Percentiles rank a stretch among this genome's conserved stretches.
phyloP scores from a whole-genome alignment of 768 basidiomycete species.

The Kwoniella botswanensis region DNA sequence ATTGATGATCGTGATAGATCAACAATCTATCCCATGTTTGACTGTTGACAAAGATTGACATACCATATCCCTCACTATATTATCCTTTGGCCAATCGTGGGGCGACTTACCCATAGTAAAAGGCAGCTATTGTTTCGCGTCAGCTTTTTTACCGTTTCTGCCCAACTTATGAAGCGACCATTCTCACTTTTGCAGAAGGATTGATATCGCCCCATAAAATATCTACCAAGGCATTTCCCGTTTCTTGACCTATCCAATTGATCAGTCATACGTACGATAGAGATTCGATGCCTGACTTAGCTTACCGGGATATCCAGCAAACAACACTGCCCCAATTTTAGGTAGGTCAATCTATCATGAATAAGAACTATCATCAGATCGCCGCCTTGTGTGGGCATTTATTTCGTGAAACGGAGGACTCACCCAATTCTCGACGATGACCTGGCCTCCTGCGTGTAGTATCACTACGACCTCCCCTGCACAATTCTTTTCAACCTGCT shows the following conservation, averaged over 20 bases:
- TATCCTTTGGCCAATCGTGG: conserved; percentile 53
- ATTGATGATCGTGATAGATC: too few relatives aligned
- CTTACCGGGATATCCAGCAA: conserved; percentile 53
- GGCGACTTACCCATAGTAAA: conserved; percentile 55
- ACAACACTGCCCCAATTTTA: conserved; percentile 55
- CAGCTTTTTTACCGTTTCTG: neutral
- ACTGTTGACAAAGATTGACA: conserved; percentile 12
- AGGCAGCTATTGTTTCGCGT: conserved; percentile 34
- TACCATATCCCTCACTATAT: conserved; percentile 46
- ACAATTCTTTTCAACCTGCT: conserved; percentile 43
- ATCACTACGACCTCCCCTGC: conserved; percentile 50
- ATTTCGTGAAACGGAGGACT: conserved; percentile 7
- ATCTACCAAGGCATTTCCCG: conserved; percentile 55
- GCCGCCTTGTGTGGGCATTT: too few relatives aligned
- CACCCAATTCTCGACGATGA: conserved; percentile 52
- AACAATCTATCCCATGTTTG: neutral
- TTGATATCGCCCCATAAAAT: conserved; percentile 54
- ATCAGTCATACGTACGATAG: conserved; percentile 5
- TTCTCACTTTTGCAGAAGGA: conserved; percentile 49
- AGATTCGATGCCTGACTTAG: neutral
- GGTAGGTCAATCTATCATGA: conserved; percentile 49
- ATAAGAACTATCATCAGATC: neutral
- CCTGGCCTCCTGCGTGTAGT: conserved; percentile 47
- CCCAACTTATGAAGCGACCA: neutral
- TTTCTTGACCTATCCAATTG: conserved; percentile 42